Conservation (phyloP, 106 monocot species). For the Dactylorhiza incarnata region DNA sequence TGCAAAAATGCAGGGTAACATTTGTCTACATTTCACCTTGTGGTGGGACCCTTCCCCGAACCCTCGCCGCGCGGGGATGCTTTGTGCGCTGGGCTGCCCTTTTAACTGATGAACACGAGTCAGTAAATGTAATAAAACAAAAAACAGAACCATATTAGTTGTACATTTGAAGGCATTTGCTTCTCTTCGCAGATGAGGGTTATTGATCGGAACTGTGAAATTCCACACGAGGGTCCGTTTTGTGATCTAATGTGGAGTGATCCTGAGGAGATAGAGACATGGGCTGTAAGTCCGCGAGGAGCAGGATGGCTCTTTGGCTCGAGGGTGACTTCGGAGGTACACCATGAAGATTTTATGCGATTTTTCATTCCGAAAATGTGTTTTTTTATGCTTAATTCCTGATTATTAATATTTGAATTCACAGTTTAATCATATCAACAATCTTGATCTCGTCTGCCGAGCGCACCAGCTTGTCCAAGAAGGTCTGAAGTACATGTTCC, state of each 20-base stretch:
- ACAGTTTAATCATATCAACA: conserved; percentile 96
- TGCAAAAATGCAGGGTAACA: no score
- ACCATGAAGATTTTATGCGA: background rate
- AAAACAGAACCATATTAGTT: background rate
- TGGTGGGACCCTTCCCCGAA: no score
- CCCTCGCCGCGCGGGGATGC: no score
- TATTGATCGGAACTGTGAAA: conserved; percentile 93
- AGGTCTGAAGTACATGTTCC: conserved; percentile 99
- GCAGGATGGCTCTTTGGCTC: conserved; percentile 99
- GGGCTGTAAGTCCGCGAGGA: conserved; percentile 96
- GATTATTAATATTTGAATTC: conserved; percentile 3
- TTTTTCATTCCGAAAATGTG: background rate
- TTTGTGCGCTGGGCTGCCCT: no score
- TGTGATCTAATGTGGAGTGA: conserved; percentile 99
- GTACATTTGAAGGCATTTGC: background rate
- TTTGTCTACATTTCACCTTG: no score
- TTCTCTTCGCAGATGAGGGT: conserved; percentile 59
- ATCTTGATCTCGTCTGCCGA: conserved; percentile 89
- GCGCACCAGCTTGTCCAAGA: conserved; percentile 98
- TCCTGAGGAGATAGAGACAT: conserved; percentile 96
- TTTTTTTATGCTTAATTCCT: background rate
- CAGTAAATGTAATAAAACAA: background rate
- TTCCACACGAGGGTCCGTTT: conserved; percentile 97
- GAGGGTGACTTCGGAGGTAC: conserved; percentile 87
- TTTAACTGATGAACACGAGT: no score